Evolutionary conservation across 2,329 filamentous ascomycete species (phyloP).

Genomic region (Ophiocordyceps unilateralis): DNA sequence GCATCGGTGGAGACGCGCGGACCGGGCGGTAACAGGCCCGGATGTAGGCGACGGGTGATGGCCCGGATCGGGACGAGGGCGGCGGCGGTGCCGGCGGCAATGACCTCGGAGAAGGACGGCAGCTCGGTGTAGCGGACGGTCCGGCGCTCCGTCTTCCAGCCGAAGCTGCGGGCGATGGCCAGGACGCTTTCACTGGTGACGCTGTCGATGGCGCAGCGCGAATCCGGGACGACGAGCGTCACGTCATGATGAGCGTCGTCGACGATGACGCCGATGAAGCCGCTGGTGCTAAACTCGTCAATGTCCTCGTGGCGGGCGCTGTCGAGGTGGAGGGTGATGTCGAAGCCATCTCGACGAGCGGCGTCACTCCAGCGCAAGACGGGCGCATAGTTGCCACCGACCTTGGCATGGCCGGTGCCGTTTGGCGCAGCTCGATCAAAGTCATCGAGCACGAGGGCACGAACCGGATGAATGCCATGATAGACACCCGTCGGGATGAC

Average conservation of each 20-base stretch:
- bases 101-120: constrained; percentile 47
- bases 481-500: constrained; percentile 88
- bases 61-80: constrained; percentile 82
- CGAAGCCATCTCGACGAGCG: constrained; percentile 62
- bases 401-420: constrained; percentile 80
- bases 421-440: constrained; percentile 90
- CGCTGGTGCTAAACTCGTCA: constrained; percentile 91
- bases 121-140: constrained; percentile 47
- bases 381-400: constrained; percentile 91
- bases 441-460: constrained; percentile 73
- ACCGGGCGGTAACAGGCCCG: constrained; percentile 12
- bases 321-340: constrained; percentile 91
- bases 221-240: constrained; percentile 75
- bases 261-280: constrained; percentile 67
- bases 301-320: constrained; percentile 69
- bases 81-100: constrained; percentile 84
- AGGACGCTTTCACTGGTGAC: constrained; percentile 69
- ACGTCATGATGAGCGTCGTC: constrained; percentile 30
- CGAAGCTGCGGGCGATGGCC: constrained; percentile 58
- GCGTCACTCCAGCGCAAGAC: constrained; percentile 76
- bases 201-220: constrained; percentile 70
- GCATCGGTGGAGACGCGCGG: constrained; percentile 20
- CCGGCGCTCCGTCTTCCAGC: constrained; percentile 70
- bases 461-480: constrained; percentile 78
- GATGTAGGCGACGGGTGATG: constrained; percentile 49